Base-by-base conservation (phyloP, 2,329 filamentous ascomycete genomes). In the Fusarium sterilihyphosum region DNA sequence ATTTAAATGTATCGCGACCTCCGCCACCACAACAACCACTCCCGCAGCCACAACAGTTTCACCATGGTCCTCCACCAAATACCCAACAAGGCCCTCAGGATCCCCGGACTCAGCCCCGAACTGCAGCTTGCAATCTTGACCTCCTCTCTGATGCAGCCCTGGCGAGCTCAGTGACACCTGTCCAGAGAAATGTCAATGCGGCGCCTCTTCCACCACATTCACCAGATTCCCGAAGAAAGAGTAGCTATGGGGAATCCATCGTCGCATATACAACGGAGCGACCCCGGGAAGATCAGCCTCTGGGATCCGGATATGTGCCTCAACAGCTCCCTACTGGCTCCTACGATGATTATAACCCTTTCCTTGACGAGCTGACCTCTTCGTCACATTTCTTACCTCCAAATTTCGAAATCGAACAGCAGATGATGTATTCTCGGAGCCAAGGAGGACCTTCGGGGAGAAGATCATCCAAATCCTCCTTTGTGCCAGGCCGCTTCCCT, bases 61-160 rank as follows among this genome's bases (percentile, higher is more conserved):
- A 84, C 63, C 81, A 85, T 49, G 84, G 83, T 43, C 76, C 83
- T 31, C 72, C 78, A 58, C 66, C 72, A 50, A 77, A 82, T 24
- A 78, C 84, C 37, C 80, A 82, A 31, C 81, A 83, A 79, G 78
- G 85, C 12, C 78, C 84, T n/a, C 83, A 86, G 53, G 87, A 88
- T 69, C 82, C 85, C 24, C 87, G 87, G 41, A 81, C 85, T 38
- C 80, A 85, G 31, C 78, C 86, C 1, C 83, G 88, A 71, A 79
- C 84, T 18, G 84, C 83, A 22, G 87, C 87, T 6, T 89, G 88
- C 76, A 90, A 90, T 72, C 83, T 91, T 41, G 88, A 90, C 69
- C 82, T 91, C 16, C 81, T 91, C 24, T 90, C 88, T 10, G 88
- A 90, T 78, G 88, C 88, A n/a, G 88, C 88, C 12, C 85, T 89